Base-by-base conservation (phyloP, 768 basidiomycete genomes). In the Hortiboletus campestris region DNA sequence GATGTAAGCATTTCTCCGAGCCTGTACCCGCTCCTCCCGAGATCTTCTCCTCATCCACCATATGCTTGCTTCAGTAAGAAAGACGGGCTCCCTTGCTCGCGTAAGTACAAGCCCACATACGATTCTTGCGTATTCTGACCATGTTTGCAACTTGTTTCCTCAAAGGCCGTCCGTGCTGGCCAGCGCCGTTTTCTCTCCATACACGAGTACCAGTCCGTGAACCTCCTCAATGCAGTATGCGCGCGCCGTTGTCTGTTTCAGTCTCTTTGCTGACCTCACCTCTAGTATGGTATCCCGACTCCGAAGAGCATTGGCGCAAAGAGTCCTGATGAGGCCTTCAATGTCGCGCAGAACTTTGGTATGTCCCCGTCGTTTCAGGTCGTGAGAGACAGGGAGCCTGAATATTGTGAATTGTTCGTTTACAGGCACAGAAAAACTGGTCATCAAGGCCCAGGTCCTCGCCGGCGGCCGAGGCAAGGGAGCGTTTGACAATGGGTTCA, bases 391-490 rank as follows among this genome's bases (percentile, higher is more conserved):
- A 35, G 1, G 43, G 2, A 4, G 29, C 3, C 49, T 56, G 8
- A 48, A 3, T 38, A 29, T n/a, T 28, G 39, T 25, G 14, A 46
- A 22, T 53, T 51, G 49, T 46, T 54, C 40, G 46, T 43, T 3
- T 38, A 36, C 67, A 96, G 93, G 85, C 58, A 78, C 78, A 32
- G 79, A 88, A 52, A 83, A 84, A 59, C 86, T 96, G 49, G 96
- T 99, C 34, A 95, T 99, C 75, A 98, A 98, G 76, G 97, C 97
- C 38, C 97, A 99, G 73, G 97, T 99, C 8, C 88, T 99, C 52
- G 97, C 97, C 61, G 97, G 97, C 66, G 97, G 97, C 60, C 87
- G 97, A 68, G 97, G 97, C 65, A 98, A 98, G 82, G 97, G 97
- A 38, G 88, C 88, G 65, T 99, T 99, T 66, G 86, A 94, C 76